These are phyloP conservation scores for Lepidium sativum DNA, from an alignment of 345 rosid genomes.

Conservation along the genomic window DNA sequence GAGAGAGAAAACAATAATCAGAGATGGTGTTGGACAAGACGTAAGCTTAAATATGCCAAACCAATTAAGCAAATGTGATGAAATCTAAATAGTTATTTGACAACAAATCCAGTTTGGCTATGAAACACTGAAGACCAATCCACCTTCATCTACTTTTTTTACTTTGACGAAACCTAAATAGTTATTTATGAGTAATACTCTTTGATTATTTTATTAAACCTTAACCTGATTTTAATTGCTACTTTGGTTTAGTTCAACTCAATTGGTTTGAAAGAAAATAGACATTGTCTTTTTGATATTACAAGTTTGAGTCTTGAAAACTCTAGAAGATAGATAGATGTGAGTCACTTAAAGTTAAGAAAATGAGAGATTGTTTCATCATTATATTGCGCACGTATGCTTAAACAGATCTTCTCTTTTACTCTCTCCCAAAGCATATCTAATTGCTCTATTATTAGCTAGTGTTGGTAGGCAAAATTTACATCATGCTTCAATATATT, in stretches of 20 bases:
- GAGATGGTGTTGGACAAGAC: background rate
- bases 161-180: constrained; percentile 24
- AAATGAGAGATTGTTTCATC: constrained; percentile 16
- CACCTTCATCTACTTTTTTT: constrained; percentile 12
- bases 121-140: constrained; percentile 27
- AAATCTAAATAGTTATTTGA: background rate
- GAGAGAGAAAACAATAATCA: background rate
- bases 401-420: background rate
- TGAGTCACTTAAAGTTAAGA: constrained; percentile 12
- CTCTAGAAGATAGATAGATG: constrained; percentile 10
- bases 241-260: background rate
- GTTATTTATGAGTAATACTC: constrained; percentile 9
- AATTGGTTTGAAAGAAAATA: background rate
- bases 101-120: constrained; percentile 26
- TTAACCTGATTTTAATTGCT: constrained; percentile 10
- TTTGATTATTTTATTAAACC: constrained; percentile 3
- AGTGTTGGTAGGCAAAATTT: constrained; percentile 29
- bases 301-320: constrained; percentile 2
- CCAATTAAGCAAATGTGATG: background rate
- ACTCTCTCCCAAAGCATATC: background rate
- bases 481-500: constrained; percentile 11
- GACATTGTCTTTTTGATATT: constrained; percentile 4
- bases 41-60: background rate
- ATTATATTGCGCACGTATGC: constrained; percentile 15
- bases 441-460: background rate